These are phyloP conservation scores for Rhizopogon roseolus DNA, from an alignment of 768 basidiomycete genomes.

Conservation along the genomic window DNA sequence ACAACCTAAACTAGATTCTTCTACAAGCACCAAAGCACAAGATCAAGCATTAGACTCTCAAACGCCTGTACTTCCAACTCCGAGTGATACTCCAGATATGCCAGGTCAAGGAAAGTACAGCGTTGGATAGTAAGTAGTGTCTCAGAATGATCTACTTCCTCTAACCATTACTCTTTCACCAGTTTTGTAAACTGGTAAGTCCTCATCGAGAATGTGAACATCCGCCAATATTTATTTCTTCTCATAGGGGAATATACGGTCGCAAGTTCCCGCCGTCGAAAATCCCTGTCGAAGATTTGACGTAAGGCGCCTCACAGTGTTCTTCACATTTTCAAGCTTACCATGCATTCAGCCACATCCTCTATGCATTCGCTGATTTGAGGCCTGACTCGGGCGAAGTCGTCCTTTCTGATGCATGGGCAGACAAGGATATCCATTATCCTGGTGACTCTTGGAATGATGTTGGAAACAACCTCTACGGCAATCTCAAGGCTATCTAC, in stretches of 20 bases:
- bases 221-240: neutral
- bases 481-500: slow-evolving; percentile 92
- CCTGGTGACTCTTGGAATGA: slow-evolving; percentile 96
- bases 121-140: slow-evolving; percentile 68
- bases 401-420: slow-evolving; percentile 84
- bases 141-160: neutral
- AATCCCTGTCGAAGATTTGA: slow-evolving; percentile 82
- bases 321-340: slow-evolving; percentile 4
- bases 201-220: neutral
- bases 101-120: slow-evolving; percentile 58
- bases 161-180: slow-evolving; percentile 8
- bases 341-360: slow-evolving; percentile 58
- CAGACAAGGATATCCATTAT: slow-evolving; percentile 97
- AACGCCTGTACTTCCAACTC: slow-evolving; percentile 5
- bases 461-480: slow-evolving; percentile 83
- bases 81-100: slow-evolving; percentile 16
- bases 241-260: slow-evolving; percentile 86
- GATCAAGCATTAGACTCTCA: slow-evolving; percentile 10
- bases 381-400: slow-evolving; percentile 83
- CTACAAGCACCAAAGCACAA: slow-evolving; percentile 9
- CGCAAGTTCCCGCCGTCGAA: slow-evolving; percentile 84
- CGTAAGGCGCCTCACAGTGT: slow-evolving; percentile 43
- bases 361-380: slow-evolving; percentile 92
- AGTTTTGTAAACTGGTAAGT: slow-evolving; percentile 78
- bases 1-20: neutral